Evolutionary conservation across 306 rosid species (phyloP), one percentile per base, ranked within the genome.

Genomic region (Spatholobus suberectus): DNA sequence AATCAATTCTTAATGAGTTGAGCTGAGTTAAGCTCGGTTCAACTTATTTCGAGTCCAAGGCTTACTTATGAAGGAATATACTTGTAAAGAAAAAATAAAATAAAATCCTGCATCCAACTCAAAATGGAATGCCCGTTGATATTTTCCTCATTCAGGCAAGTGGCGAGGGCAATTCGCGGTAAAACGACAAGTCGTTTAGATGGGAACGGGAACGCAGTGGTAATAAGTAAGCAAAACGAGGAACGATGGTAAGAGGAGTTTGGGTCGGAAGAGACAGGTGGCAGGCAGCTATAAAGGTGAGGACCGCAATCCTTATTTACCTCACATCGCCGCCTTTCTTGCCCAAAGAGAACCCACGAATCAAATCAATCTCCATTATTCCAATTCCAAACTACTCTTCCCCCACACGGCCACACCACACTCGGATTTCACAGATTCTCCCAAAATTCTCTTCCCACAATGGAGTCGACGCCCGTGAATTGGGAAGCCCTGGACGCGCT

Each of bases 401-500:
- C n/a, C 9, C n/a, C n/a, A n/a, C n/a, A n/a, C n/a, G n/a, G n/a
- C n/a, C 84, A 37, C 34, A 18, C 18, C 24, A 40, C 61, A 52
- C 83, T 76, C 66, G 17, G 61, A 76, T 83, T 74, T 54, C 67
- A 13, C 67, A 13, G 29, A 77, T 21, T 69, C 76, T 27, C 37
- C 12, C 58, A 23, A 9, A 58, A 23, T 57, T 58, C 8, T 51
- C 67, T 18, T 27, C 1, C 5, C 0, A 8, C 14, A 14, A 70
- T 70, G 99, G 97, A 96, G 5, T 85, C 97, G 12, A 76, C 91
- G 85, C 91, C 94, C 8, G 90, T 96, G 67, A 96, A 92, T 81
- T 96, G 99, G 99, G 98, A 96, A 85, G 86, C 98, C 10, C 97
- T 96, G 2, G 99, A 96, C 79, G 71, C 92, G 37, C 87, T 96